Base-by-base conservation (phyloP, 2,329 filamentous ascomycete genomes). In the Arthrinium phaeospermum region DNA sequence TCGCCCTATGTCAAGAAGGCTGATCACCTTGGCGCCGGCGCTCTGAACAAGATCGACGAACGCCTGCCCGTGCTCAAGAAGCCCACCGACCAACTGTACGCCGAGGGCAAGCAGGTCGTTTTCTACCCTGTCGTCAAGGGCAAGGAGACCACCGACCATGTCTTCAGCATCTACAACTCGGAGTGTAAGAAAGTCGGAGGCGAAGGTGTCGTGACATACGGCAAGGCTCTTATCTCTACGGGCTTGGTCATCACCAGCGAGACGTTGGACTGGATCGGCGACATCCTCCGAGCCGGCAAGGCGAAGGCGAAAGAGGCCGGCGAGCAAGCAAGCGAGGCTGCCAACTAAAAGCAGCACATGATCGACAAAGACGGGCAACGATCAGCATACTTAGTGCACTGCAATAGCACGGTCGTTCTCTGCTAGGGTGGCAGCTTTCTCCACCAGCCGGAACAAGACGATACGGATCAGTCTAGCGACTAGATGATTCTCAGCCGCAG, bases 1-100 rank as follows among this genome's bases (percentile, higher is more conserved):
- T 91, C 91, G 70, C 95, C 96, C 0, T 98, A 98, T 83, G 89
- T 97, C 76, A 87, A 90, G 81, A 94, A 92, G 82, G 95, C 91
- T 79, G 96, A 98, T 81, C 84, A 89, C 73, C 84, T 97, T 70
- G 93, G 92, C 76, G 91, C 94, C 82, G 87, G 90, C 81, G 90
- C 92, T n/a, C 87, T 96, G 75, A 85, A 83, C 78, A 90, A 88
- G 79, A 85, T 96, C 77, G 93, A 96, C 76, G 84, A 89, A 81
- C 89, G 86, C 75, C 92, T 95, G 81, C 93, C 93, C 70, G 86
- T 89, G 73, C 87, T 96, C 81, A 94, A 92, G 86, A 92, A 94
- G 84, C 91, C 93, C 69, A 93, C 93, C 37, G 86, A 88, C 75
- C 91, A 94, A 81, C 86, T 95, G 70, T 90, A 90, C 82, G 86